Evolutionary conservation across 2,329 filamentous ascomycete genomes (phyloP), one percentile per base, ranked within the genome.

Genomic region (Diaporthe sp.): DNA sequence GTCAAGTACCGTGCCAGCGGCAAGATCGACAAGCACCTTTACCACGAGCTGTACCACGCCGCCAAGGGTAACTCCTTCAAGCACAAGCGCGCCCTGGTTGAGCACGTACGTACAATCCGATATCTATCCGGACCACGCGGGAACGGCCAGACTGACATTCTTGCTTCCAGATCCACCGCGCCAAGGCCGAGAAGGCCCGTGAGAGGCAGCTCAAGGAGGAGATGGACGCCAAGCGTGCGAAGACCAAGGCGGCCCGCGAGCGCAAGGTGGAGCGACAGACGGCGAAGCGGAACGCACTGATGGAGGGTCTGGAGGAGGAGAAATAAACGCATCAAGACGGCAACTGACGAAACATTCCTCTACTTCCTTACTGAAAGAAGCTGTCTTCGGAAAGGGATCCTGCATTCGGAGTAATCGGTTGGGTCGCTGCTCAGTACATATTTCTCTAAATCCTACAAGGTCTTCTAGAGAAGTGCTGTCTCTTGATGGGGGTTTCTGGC

Each of bases 41-140:
- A 99, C 93, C 97, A 99, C 93, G 96, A 98, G 91, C 95, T 99
- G 82, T 99, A 99, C 93, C 97, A 98, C 89, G 91, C 98, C 87
- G 97, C 94, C 94, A 99, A 99, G 96, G 97, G 97, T 97, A 99
- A 99, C 94, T 96, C 97, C 88, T 99, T 99, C 94, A 99, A 99
- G 96, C 97, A 99, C 95, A 99, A 98, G 96, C 94, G 97, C 90
- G 97, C 96, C 86, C 94, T 99, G 84, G 95, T 99, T 87, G 97
- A 99, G 93, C 97, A 99, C 92, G 97, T 99, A 97, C 86, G 97
- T 95, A 71, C 42, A 57, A 57, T 25, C 42, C 25, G 2, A n/a
- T 9, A 22, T 13, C 39, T 8, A 61, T 39, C 19, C 57, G 55
- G 49, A 49, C 34, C 28, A 37, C 12, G 19, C 22, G 46, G 62